Conservation (phyloP, 441 rosid genomes). For the Gossypium schwendimanii region DNA sequence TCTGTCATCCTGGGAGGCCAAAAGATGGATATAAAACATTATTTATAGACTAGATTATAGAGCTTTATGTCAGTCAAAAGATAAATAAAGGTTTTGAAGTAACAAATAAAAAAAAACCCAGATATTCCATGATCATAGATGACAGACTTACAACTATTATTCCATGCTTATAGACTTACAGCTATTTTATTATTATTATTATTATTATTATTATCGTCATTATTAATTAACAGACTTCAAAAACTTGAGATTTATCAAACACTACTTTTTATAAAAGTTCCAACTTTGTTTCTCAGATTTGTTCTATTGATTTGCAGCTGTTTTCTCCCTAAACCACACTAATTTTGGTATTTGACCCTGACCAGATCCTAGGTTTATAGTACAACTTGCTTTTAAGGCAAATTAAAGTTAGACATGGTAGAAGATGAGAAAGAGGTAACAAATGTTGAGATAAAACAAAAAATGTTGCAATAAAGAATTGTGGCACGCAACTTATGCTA, state of each 20-base stretch:
- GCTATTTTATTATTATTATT: not conserved
- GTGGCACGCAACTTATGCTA: no score
- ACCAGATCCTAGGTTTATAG: no score
- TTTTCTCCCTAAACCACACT: not conserved
- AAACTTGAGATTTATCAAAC: not conserved
- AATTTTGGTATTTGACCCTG: not conserved
- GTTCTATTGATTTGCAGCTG: not conserved
- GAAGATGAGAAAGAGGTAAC: no score
- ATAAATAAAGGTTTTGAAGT: not conserved
- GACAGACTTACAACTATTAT: not conserved
- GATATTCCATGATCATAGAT: not conserved
- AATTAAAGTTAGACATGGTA: no score
- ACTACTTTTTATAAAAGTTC: not conserved
- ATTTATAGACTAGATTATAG: not conserved
- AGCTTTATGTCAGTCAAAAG: not conserved
- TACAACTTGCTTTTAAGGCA: no score
- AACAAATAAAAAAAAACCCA: not conserved
- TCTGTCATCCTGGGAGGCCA: conserved; percentile 64
- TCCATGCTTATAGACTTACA: not conserved
- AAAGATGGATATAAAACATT: conserved; percentile 16
- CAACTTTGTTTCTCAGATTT: not conserved
- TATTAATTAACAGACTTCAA: not conserved
- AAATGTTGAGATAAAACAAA: no score
- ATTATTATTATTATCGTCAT: not conserved
- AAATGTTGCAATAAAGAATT: no score